phyloP scores from a whole-genome alignment of 1,139 yeast genomes.

The Eremothecium cymbalariae region DNA sequence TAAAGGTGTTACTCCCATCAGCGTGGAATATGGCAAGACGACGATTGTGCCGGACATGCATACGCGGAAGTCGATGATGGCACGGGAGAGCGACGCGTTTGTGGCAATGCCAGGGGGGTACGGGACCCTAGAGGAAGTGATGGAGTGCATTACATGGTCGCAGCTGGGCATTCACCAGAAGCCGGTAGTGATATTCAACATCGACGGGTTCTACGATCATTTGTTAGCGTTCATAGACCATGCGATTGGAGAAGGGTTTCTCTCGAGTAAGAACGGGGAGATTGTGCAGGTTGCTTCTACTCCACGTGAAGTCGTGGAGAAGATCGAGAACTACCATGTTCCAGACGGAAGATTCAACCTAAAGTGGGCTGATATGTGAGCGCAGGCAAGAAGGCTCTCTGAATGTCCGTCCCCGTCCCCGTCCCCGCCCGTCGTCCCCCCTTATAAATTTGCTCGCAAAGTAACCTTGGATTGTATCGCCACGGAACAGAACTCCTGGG shows the following conservation, averaged over 20 bases:
- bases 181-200: constrained; percentile 71
- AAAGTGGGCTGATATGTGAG: constrained; percentile 46
- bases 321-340: constrained; percentile 51
- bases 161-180: constrained; percentile 79
- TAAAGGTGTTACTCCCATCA: constrained; percentile 57
- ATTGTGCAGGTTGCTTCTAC: constrained; percentile 64
- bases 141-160: constrained; percentile 87
- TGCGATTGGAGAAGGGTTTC: constrained; percentile 57
- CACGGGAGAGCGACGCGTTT: constrained; percentile 77
- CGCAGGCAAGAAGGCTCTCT: too few relatives aligned
- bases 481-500: too few relatives aligned
- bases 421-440: not conserved
- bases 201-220: constrained; percentile 72
- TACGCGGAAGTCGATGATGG: constrained; percentile 81
- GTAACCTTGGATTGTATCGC: too few relatives aligned
- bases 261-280: constrained; percentile 56
- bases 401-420: constrained; percentile 1
- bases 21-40: constrained; percentile 66
- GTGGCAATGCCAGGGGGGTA: constrained; percentile 90
- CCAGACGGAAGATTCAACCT: constrained; percentile 72
- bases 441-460: not conserved
- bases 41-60: constrained; percentile 86
- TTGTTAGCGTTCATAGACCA: constrained; percentile 52
- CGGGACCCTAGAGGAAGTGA: constrained; percentile 82
- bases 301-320: constrained; percentile 56